Evolutionary conservation across 2,329 filamentous ascomycete genomes (phyloP).

Genomic region (Aspergillus caelatus): DNA sequence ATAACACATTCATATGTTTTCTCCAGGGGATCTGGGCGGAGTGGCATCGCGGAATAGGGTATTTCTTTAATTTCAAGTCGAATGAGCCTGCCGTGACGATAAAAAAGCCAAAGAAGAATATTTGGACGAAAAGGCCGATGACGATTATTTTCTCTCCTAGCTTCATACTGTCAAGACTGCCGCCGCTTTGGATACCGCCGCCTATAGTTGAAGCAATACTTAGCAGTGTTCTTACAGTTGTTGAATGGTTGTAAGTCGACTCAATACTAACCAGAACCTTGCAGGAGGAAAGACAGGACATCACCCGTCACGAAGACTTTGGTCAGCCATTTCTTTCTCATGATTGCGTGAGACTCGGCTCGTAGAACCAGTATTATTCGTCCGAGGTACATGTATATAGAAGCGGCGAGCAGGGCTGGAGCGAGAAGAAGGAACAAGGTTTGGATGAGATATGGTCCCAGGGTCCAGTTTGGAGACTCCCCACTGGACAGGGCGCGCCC

Average conservation of each 20-base stretch:
- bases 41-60: constrained; percentile 8
- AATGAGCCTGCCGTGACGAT: constrained; percentile 31
- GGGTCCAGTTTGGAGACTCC: constrained; percentile 12
- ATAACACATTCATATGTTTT: constrained; percentile 16
- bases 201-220: constrained; percentile 7
- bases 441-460: constrained; percentile 37
- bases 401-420: constrained; percentile 45
- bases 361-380: constrained; percentile 37
- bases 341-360: constrained; percentile 36
- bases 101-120: constrained; percentile 63
- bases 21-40: constrained; percentile 9
- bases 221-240: neutral
- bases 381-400: constrained; percentile 45
- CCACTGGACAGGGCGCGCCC: constrained; percentile 22
- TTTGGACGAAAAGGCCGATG: constrained; percentile 60
- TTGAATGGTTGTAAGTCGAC: neutral
- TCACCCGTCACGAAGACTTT: constrained; percentile 41
- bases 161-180: constrained; percentile 13
- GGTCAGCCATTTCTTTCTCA: constrained; percentile 40
- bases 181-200: constrained; percentile 20
- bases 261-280: constrained; percentile 28
- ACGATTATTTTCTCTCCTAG: constrained; percentile 50
- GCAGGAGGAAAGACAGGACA: constrained; percentile 36
- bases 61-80: constrained; percentile 11
- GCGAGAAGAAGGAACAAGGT: constrained; percentile 40